Percentiles rank a stretch among this genome's conserved stretches.
phyloP scores from a whole-genome alignment of 2,329 filamentous ascomycete genomes.

The Pseudogymnoascus sp. region DNA sequence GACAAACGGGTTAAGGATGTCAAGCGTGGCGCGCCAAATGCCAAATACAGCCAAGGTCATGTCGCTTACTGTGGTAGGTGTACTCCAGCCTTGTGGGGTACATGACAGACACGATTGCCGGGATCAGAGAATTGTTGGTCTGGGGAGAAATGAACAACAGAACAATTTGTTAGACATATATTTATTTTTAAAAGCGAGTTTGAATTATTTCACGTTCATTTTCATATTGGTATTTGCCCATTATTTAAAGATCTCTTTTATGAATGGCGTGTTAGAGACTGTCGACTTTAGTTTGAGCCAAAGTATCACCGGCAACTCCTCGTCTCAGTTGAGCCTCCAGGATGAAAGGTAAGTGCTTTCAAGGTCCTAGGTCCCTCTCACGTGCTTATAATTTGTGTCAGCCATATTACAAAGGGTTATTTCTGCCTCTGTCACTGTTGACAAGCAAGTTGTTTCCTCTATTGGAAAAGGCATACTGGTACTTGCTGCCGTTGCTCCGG shows the following conservation, averaged over 20 bases:
- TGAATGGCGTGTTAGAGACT: background rate
- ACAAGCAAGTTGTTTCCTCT: conserved; percentile 80
- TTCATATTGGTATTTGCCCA: background rate
- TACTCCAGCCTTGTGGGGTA: conserved; percentile 8
- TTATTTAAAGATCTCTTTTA: background rate
- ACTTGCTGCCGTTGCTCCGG: conserved; percentile 82
- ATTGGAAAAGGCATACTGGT: conserved; percentile 88
- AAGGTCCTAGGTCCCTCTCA: conserved; percentile 12
- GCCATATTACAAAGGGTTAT: conserved; percentile 90
- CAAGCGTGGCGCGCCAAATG: conserved; percentile 7
- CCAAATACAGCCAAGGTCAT: conserved; percentile 3
- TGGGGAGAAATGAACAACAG: background rate
- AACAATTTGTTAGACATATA: background rate
- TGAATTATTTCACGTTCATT: background rate
- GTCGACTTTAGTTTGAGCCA: background rate
- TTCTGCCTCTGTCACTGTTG: conserved; percentile 91
- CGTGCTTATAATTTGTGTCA: conserved; percentile 33
- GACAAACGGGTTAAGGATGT: conserved; percentile 5
- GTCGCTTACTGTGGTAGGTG: conserved; percentile 4
- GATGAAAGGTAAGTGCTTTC: conserved; percentile 10
- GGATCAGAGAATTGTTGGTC: background rate
- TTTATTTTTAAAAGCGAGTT: background rate
- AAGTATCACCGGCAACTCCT: conserved; percentile 9
- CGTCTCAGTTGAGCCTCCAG: conserved; percentile 3
- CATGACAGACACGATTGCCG: conserved; percentile 4